Percentiles rank a stretch among this genome's conserved stretches.
These are phyloP conservation scores for Silene latifolia DNA, from an alignment of 148 eudicot genomes.

Conservation along the genomic window DNA sequence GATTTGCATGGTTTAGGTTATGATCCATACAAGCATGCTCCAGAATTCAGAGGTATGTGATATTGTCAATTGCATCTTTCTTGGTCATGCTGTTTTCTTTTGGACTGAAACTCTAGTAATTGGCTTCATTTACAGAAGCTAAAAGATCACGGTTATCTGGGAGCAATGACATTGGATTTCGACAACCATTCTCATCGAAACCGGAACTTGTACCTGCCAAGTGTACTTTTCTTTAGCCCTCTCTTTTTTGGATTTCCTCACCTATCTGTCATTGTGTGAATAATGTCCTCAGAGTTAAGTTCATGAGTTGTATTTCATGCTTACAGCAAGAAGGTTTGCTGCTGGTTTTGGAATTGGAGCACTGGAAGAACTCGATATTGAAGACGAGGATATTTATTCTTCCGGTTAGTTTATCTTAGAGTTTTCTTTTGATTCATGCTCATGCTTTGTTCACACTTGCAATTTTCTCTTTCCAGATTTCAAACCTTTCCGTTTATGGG, in stretches of 20 bases:
- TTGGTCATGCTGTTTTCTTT: neutral
- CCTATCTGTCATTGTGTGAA: conserved; percentile 4
- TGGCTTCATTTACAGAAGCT: conserved; percentile 48
- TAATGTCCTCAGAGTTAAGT: conserved; percentile 6
- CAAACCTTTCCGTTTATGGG: neutral
- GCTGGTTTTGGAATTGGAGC: conserved; percentile 98
- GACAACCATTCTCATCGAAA: conserved; percentile 41
- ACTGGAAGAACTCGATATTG: conserved; percentile 83
- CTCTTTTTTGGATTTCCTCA: neutral
- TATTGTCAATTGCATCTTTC: neutral
- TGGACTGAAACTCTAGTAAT: conserved; percentile 13
- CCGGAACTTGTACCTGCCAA: conserved; percentile 53
- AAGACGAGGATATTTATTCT: conserved; percentile 90
- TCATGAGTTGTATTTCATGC: conserved; percentile 25
- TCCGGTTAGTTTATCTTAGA: conserved; percentile 46
- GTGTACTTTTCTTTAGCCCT: conserved; percentile 40
- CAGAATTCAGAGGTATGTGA: conserved; percentile 84
- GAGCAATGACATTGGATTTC: conserved; percentile 33
- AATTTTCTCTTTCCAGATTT: neutral
- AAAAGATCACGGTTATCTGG: conserved; percentile 53
- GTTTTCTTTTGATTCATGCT: neutral
- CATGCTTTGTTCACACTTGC: conserved; percentile 5
- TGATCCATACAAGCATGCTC: conserved; percentile 92
- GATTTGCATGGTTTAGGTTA: conserved; percentile 89
- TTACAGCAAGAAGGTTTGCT: conserved; percentile 70